phyloP scores from a whole-genome alignment of 140 eudicot genomes.

The Oenanthe javanica region DNA sequence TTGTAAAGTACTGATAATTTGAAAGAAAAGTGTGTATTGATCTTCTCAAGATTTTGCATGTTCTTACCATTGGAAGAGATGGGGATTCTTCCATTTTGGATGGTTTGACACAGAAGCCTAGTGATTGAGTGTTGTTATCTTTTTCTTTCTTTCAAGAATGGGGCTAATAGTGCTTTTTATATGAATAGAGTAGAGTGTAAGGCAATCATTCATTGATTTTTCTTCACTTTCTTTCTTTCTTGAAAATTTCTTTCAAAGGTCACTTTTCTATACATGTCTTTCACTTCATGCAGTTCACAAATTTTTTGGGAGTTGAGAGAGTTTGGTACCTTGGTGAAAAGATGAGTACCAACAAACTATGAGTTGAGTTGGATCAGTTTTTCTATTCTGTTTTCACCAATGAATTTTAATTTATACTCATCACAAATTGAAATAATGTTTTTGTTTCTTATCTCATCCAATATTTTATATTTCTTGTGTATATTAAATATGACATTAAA shows the following conservation, averaged over 20 bases:
- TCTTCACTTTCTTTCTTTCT: too few relatives aligned
- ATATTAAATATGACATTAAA: too few relatives aligned
- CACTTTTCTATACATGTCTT: too few relatives aligned
- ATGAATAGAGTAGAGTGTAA: too few relatives aligned
- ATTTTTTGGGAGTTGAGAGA: too few relatives aligned
- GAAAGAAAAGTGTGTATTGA: constrained; percentile 57
- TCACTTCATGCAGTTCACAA: too few relatives aligned
- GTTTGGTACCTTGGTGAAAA: too few relatives aligned
- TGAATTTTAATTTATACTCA: neutral
- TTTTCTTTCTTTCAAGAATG: neutral
- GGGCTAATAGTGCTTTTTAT: too few relatives aligned
- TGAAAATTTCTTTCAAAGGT: too few relatives aligned
- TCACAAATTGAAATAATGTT: neutral
- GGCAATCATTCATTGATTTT: too few relatives aligned
- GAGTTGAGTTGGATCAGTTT: constrained; percentile 31
- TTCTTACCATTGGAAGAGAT: constrained; percentile 33
- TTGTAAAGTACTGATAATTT: constrained; percentile 44
- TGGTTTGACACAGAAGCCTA: constrained; percentile 7
- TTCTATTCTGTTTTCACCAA: constrained; percentile 30
- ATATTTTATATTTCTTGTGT: too few relatives aligned
- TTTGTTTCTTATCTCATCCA: constrained; percentile 11
- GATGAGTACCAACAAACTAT: too few relatives aligned
- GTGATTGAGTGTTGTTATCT: neutral
- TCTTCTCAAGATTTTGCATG: constrained; percentile 40
- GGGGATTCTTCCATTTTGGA: constrained; percentile 23